Evolutionary conservation across 1,139 yeast species (phyloP).

Genomic region (Arxiozyma heterogenica): DNA sequence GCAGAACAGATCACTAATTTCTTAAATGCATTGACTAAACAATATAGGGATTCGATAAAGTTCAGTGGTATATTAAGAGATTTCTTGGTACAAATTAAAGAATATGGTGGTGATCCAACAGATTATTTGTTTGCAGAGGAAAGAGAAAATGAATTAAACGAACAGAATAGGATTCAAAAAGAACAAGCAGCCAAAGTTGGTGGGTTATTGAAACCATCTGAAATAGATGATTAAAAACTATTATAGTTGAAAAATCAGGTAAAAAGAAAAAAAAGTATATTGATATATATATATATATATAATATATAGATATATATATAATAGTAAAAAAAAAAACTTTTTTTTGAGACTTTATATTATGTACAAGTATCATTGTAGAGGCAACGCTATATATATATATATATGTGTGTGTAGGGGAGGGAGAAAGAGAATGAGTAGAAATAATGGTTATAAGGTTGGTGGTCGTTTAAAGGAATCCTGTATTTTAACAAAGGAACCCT

Average conservation of each 20-base stretch:
- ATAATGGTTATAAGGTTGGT: background rate
- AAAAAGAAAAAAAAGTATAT: background rate
- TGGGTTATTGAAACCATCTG: constrained; percentile 93
- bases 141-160: constrained; percentile 66
- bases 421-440: background rate
- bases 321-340: too few species aligned
- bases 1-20: constrained; percentile 74
- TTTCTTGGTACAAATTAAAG: constrained; percentile 91
- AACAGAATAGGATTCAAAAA: constrained; percentile 58
- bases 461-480: constrained; percentile 60
- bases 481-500: constrained; percentile 62
- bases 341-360: too few species aligned
- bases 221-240: constrained; percentile 60
- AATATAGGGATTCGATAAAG: constrained; percentile 63
- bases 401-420: background rate
- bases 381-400: background rate
- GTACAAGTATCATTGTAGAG: background rate
- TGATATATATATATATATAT: too few species aligned
- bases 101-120: constrained; percentile 85
- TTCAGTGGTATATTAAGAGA: constrained; percentile 87
- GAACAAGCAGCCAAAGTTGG: constrained; percentile 84
- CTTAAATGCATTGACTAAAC: constrained; percentile 63
- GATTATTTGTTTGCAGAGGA: constrained; percentile 95
- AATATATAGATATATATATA: background rate
- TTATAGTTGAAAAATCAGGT: background rate